Base-by-base conservation (phyloP, 2,329 filamentous ascomycete genomes). In the Colletotrichum sp. region DNA sequence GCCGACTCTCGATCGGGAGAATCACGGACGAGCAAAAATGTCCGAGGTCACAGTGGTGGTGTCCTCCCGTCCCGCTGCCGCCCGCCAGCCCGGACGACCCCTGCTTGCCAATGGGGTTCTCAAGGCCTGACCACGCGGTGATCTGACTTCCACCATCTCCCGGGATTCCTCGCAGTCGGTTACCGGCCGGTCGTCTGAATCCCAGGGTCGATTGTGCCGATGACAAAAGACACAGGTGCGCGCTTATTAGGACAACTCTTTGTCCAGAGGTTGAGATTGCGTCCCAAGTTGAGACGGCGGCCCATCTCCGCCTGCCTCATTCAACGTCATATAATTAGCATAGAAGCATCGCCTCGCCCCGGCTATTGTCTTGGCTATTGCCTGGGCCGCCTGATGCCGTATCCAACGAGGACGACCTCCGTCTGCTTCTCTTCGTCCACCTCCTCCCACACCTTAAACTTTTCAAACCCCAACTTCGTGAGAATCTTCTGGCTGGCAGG, bases 401-500 rank as follows among this genome's bases (percentile, higher is more conserved):
- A 55, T 12, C 70, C 74, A 7, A 76, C 10, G 26, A 76, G 71
- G 21, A 28, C 43, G 28, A 48, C 26, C 48, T 61, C 63, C 26
- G 60, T 57, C 7, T 38, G 52, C 6, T 32, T 60, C 10, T 43
- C 38, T 38, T 60, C 58, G 32, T 85, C 82, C 13, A 74, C 68
- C 65, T 84, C 81, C 8, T 77, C 72, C 83, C 85, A 89, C 30
- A 78, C 82, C 78, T 87, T 86, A 58, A 86, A 86, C 48, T 86
- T 79, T 78, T 83, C 83, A 77, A 93, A 92, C 1, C 92, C 92
- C 16, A 80, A 82, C 80, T 93, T 93, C 64, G 81, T 79, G 71
- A 94, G 78, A 9, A 94, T 89, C 5, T 86, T 86, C 74, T 88
- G 87, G 78, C 92, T 94, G 5, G 84, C 85, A 9, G 75, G 71